Evolutionary conservation across 148 eudicot genomes (phyloP), one percentile per base, ranked within the genome.

Genomic region (Amaranthus hypochondriacus): DNA sequence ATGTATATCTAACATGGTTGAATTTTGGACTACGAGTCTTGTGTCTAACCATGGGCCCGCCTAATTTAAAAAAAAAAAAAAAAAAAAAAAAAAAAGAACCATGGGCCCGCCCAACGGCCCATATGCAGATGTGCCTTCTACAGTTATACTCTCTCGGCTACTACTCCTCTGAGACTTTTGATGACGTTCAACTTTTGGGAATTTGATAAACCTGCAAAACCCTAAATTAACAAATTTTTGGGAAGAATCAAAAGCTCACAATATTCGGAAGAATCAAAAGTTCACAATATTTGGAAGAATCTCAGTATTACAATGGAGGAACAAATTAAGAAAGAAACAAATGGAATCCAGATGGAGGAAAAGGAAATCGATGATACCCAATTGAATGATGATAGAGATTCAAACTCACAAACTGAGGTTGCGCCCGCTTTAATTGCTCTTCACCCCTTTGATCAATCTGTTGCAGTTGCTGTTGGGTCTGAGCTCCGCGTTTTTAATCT

Each of bases 391-490:
- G 89, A 89, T 4, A 76, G 72, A 58, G 93, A 90, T 44, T 76
- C 78, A 51, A 76, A 74, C 71, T 73, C 80, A 15, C 93, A 86
- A 11, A 61, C 75, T 51, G 99, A 95, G 72, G 96, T 92, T 42
- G 99, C 99, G 77, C 97, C 99, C 28, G 99, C 99, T 49, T 65
- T 90, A 14, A 87, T 95, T 56, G 83, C 94, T 7, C 79, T 95
- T 56, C 94, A 95, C 68, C 97, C 94, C 5, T 55, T 79, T 49
- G 86, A 90, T 44, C 77, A 75, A 14, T 87, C 84, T 43, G 77
- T 92, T 66, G 84, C 85, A 7, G 94, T 90, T 0, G 85, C 99
- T 61, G 87, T 92, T 73, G 97, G 96, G 6, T 85, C 92, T 11
- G 89, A 95, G 49, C 93, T 95, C 77, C 96, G 96, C 8, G 83